A percentile compares a stretch with the other conserved stretches of the same genome.
Evolutionary conservation across 139 green algal species (phyloP).

Genomic region (Deuterostichococcus epilithicus): DNA sequence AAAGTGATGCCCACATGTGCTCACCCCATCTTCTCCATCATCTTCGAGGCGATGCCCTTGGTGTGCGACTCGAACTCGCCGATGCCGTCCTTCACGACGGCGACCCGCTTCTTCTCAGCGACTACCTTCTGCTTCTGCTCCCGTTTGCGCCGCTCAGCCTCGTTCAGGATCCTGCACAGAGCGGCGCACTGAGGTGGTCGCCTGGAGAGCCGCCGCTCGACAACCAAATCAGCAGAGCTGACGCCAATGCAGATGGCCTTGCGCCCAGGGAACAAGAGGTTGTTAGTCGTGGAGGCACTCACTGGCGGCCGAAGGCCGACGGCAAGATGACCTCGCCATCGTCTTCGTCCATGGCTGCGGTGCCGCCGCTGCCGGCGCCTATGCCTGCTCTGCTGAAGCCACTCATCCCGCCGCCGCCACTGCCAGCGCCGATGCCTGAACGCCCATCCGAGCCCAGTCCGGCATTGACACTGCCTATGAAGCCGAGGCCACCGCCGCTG

Average conservation of each 20-base stretch:
- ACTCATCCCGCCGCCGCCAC: constrained; percentile 20
- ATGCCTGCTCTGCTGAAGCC: constrained; percentile 26
- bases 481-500: constrained; percentile 17
- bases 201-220: no score
- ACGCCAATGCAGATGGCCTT: no score
- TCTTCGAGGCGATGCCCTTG: constrained; percentile 91
- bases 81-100: constrained; percentile 35
- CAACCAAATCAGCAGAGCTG: no score
- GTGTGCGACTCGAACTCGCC: constrained; percentile 88
- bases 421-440: not conserved
- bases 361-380: not conserved
- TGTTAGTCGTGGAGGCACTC: no score
- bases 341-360: constrained; percentile 13
- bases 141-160: not conserved
- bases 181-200: no score
- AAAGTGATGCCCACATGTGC: not conserved
- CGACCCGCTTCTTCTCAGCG: constrained; percentile 22
- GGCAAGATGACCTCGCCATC: constrained; percentile 59
- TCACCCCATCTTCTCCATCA: constrained; percentile 96
- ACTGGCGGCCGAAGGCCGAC: constrained; percentile 66
- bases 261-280: no score
- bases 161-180: not conserved
- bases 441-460: not conserved
- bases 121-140: constrained; percentile 20
- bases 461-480: not conserved